Evolutionary conservation across 2,329 filamentous ascomycete genomes (phyloP), one percentile per base, ranked within the genome.

Genomic region (Cyclaneusma minus): DNA sequence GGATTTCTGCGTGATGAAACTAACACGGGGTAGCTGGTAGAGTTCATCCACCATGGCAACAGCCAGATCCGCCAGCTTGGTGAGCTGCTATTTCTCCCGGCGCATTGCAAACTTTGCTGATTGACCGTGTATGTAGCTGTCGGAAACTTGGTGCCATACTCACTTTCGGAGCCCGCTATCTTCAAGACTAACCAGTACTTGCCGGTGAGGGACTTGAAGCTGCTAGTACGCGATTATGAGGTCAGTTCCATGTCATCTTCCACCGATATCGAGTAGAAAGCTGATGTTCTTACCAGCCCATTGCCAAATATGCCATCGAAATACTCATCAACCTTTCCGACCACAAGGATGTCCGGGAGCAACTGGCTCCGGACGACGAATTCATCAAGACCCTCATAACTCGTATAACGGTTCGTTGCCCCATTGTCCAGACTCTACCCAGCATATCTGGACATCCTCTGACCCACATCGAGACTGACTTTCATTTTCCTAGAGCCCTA

Each of bases 41-140:
- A 84, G 49, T 94, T 95, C 54, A 79, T 95, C 32, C 78, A 81
- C 52, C 78, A 92, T 55, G 81, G 81, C 33, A 93, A 91, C 49
- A 82, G 83, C 21, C 80, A 93, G 49, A 83, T 95, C 37, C 73
- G 89, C 41, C 73, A 82, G 49, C 65, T 87, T 39, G 74, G 74
- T 79, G 56, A 41, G 53, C 36, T 27, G 29, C 28, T 29, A 15
- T 25, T n/a, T 22, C 6, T 16, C 16, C 15, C 14, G 29, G 13
- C 18, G 23, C 10, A 20, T 23, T 16, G 16, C 16, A 22, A 18
- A 21, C 17, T 21, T 19, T 24, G 14, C 24, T 25, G 28, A 25
- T 28, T 30, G 17, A 29, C 19, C 21, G 23, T 22, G 28, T 24
- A 6, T 28, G 32, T 42, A 77, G 85, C 85, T 25, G 71, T 76